Evolutionary conservation across 768 basidiomycete genomes (phyloP), one percentile per base, ranked within the genome.

Genomic region (Hypholoma fasciculare): DNA sequence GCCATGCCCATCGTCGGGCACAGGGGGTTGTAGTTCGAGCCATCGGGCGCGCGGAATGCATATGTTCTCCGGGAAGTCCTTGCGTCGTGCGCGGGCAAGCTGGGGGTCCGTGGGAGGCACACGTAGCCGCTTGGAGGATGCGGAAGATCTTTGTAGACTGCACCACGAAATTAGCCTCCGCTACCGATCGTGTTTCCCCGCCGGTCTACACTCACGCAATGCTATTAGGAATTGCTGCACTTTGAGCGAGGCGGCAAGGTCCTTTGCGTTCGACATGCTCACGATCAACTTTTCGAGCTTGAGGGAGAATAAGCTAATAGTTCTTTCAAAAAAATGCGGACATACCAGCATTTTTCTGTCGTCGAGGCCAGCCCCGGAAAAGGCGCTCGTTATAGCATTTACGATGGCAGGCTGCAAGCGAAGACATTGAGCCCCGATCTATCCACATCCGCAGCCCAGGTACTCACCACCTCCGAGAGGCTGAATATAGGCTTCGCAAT

Each of bases 121-220:
- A 42, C 71, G 66, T 84, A 89, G 11, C 75, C 76, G 49, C 69
- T 72, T 9, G 89, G 86, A 4, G 90, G 90, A 61, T 91, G 91
- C 3, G 90, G 89, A 37, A 94, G 81, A 69, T 92, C 92, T 59
- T 88, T 85, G 77, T 87, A 92, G 42, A 92, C 88, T 89, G 69
- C 42, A 59, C 34, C 16, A 53, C 50, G 39, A 49, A 38, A 59
- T 64, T 58, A 67, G 60, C 34, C 63, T 61, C 51, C 52, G 63
- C 49, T 56, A 46, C 48, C 47, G 19, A 39, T 50, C 37, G 42
- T 58, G 50, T 58, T 56, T 26, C 53, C 52, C 26, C 20, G 37
- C 26, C 48, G 12, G 12, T 23, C 27, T 16, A 13, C 23, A 76
- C 87, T 66, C 67, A 90, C 89, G 74, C 49, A 86, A 69, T 54